These are phyloP conservation scores for Aspergillus affinis DNA, from an alignment of 495 filamentous ascomycete species.

Conservation along the genomic window DNA sequence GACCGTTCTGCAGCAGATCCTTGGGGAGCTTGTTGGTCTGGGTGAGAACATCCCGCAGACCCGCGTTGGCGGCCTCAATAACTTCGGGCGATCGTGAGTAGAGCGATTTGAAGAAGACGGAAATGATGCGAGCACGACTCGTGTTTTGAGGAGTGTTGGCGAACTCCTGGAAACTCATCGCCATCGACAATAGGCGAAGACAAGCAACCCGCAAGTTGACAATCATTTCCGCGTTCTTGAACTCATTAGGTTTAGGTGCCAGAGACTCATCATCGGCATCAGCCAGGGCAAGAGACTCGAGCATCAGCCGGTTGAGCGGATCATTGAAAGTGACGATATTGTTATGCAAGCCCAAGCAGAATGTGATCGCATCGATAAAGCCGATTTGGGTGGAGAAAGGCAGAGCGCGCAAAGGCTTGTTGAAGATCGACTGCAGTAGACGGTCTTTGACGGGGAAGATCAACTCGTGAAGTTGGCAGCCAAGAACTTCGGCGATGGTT, in stretches of 20 bases:
- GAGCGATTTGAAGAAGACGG: conserved; percentile 95
- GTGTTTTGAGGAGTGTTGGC: conserved; percentile 65
- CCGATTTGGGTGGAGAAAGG: conserved; percentile 94
- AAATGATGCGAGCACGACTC: conserved; percentile 80
- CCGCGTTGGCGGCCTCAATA: conserved; percentile 90
- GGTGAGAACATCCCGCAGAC: conserved; percentile 77
- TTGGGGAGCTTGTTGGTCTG: conserved; percentile 92
- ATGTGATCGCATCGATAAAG: conserved; percentile 95
- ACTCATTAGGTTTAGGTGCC: conserved; percentile 80
- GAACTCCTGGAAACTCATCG: conserved; percentile 90
- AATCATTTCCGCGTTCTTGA: conserved; percentile 86
- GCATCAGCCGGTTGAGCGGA: conserved; percentile 79
- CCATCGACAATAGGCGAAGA: conserved; percentile 86
- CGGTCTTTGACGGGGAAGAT: conserved; percentile 84
- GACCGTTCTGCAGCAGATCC: conserved; percentile 89
- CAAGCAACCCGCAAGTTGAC: conserved; percentile 91
- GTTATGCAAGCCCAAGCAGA: conserved; percentile 80
- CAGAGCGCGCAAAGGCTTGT: conserved; percentile 88
- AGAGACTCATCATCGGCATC: conserved; percentile 91
- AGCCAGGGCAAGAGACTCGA: conserved; percentile 88
- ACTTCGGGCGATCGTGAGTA: conserved; percentile 90
- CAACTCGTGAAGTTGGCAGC: conserved; percentile 78
- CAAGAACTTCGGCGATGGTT: conserved; percentile 74
- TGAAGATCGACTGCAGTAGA: conserved; percentile 82
- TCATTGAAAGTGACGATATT: conserved; percentile 90